Base-by-base conservation (phyloP, 768 basidiomycete species). In the Neoboletus magnificus region DNA sequence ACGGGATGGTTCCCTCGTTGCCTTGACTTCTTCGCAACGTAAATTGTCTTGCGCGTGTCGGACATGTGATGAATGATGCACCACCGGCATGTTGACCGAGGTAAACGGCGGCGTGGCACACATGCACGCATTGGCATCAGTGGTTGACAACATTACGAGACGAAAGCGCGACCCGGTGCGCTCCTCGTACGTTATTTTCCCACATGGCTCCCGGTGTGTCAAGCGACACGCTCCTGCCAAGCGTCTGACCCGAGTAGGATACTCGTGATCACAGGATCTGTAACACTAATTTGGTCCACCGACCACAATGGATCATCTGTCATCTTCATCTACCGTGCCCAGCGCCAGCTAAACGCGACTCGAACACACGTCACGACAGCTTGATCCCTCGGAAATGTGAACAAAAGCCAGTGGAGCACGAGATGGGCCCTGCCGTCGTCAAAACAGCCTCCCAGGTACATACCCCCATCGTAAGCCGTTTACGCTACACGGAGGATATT, bases 21-120 rank as follows among this genome's bases (percentile, higher is more conserved):
- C 48, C 44, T 56, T 56, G 64, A 48, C 50, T 42, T 37, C 48
- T 65, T 58, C 32, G 32, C 54, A 42, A 60, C 56, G 56, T 59
- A 54, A 56, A 46, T 30, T 40, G 30, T 32, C 46, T 20, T 50
- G 48, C 43, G 9, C 36, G 23, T n/a, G n/a, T 48, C 45, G 62
- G 61, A 27, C 37, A 47, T 41, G 29, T 41, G 42, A 50, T 13
- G 27, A 33, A 20, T 40, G 22, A 35, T 15, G 16, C 37, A 33
- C 37, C 22, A n/a, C n/a, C n/a, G n/a, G n/a, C n/a, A 29, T 37
- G 46, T 15, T 40, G 54, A 50, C 59, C 52, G 60, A 57, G 52
- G 44, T 40, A 47, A 49, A 49, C 32, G 30, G 29, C n/a, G 50
- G 49, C 42, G 49, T 36, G 47, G 30, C 20, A 42, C 43, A 18